These are phyloP conservation scores for Coelastrella sp. DNA, from an alignment of 139 green algal species.

Conservation along the genomic window DNA sequence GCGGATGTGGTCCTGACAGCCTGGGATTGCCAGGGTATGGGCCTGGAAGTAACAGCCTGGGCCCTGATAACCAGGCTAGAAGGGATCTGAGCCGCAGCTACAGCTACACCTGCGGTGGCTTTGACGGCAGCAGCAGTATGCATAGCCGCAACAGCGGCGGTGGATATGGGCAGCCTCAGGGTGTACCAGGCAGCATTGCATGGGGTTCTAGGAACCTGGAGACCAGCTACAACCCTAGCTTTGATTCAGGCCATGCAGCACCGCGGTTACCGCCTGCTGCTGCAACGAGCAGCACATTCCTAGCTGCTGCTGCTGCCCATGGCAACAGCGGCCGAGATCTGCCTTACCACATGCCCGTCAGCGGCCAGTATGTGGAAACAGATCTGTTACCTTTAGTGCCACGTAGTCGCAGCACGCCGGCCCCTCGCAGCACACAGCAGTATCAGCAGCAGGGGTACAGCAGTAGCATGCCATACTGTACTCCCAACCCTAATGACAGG, in stretches of 20 bases:
- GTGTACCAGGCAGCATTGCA: neutral
- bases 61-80: neutral
- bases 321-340: too few relatives aligned
- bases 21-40: too few relatives aligned
- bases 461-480: neutral
- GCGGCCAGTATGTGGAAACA: neutral
- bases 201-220: neutral
- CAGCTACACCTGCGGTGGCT: neutral
- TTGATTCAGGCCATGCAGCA: too few relatives aligned
- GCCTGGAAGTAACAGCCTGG: too few relatives aligned
- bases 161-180: neutral
- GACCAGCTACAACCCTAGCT: too few relatives aligned
- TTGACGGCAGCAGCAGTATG: neutral
- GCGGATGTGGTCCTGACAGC: slow-evolving; percentile 3
- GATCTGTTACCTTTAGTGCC: neutral
- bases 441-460: neutral
- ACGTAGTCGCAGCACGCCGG: neutral
- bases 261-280: too few relatives aligned
- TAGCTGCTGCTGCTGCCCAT: too few relatives aligned
- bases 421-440: neutral
- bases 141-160: neutral
- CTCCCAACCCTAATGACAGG: neutral
- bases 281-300: too few relatives aligned
- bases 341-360: too few relatives aligned
- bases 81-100: neutral